Evolutionary conservation across 352 stramenopile genomes (phyloP), one percentile per base, ranked within the genome.

Genomic region (Phytopythium mirpurense): DNA sequence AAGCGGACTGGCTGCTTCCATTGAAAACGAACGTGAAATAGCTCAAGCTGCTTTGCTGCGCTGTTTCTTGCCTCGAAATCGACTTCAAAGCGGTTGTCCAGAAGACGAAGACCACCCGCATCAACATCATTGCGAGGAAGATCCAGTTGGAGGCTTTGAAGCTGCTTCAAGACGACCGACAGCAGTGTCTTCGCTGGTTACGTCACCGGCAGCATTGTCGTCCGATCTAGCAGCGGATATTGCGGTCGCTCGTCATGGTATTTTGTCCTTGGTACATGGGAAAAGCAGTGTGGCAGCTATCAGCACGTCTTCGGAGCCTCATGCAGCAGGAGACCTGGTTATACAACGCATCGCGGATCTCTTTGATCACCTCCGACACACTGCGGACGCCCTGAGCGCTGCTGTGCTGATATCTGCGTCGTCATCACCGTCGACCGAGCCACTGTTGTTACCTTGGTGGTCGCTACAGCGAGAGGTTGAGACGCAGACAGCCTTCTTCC

Each of bases 381-480:
- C 29, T 54, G 45, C 26, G 38, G 41, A 47, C 41, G 23, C 41
- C 2, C 24, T 47, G 27, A 37, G 26, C 0, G 16, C 29, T 9
- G 65, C n/a, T 18, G 31, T 26, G 27, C 24, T 19, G 10, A 7
- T 23, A 1, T 47, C 21, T 11, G 18, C 7, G 16, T 8, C 26
- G 31, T 42, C 29, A n/a, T 38, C 19, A 40, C 2, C 26, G 19
- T 12, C 41, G 16, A 10, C 27, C 1, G 19, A 27, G 3, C 34
- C 26, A 23, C 24, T 26, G 7, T 61, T 71, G 19, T 67, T 68
- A 41, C 63, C 63, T 16, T 68, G 63, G 63, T 29, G 38, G 7
- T 42, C 63, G 1, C 59, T 71, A 21, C 40, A 52, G 6, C 18
- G 42, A 9, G 63, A 71, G 43, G 18, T 71, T 6, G 21, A 23